phyloP scores from a whole-genome alignment of 2,329 filamentous ascomycete species.

The Westerdykella aurantiaca region DNA sequence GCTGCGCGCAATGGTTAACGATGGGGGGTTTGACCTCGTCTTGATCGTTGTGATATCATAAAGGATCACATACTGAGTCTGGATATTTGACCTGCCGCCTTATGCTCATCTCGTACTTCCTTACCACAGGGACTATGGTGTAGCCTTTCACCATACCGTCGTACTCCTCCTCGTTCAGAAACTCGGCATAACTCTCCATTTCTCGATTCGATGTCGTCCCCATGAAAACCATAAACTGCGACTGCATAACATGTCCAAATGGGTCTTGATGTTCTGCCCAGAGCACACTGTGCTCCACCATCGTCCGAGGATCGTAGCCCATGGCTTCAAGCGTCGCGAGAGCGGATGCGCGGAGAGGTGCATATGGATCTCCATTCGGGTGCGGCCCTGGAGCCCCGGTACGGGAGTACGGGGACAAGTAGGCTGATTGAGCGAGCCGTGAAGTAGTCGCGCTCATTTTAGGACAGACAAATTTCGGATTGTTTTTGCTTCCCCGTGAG shows the following conservation, averaged over 20 bases:
- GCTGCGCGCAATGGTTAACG: no score
- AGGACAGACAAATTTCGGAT: no score
- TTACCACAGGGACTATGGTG: constrained; percentile 9
- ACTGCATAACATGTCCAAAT: constrained; percentile 15
- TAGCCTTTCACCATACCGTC: constrained; percentile 9
- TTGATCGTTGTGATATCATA: no score
- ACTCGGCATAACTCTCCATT: constrained; percentile 16
- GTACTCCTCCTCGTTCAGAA: constrained; percentile 11
- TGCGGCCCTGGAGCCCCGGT: no score
- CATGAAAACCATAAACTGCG: constrained; percentile 12
- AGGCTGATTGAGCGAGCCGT: no score
- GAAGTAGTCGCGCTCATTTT: no score
- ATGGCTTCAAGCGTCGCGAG: no score
- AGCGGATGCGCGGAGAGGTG: no score
- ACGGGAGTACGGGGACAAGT: no score
- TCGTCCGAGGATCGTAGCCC: neutral
- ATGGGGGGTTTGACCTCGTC: no score
- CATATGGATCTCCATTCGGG: no score
- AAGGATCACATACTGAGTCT: constrained; percentile 11
- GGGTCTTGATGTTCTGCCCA: constrained; percentile 18
- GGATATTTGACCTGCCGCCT: constrained; percentile 13
- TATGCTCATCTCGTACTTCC: constrained; percentile 12
- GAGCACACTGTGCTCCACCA: constrained; percentile 14
- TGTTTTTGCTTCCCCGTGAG: no score
- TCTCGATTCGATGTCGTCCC: constrained; percentile 9